A percentile compares a stretch with the other conserved stretches of the same genome.
These are phyloP conservation scores for Penicillium chermesinum DNA, from an alignment of 495 filamentous ascomycete genomes.

Conservation along the genomic window DNA sequence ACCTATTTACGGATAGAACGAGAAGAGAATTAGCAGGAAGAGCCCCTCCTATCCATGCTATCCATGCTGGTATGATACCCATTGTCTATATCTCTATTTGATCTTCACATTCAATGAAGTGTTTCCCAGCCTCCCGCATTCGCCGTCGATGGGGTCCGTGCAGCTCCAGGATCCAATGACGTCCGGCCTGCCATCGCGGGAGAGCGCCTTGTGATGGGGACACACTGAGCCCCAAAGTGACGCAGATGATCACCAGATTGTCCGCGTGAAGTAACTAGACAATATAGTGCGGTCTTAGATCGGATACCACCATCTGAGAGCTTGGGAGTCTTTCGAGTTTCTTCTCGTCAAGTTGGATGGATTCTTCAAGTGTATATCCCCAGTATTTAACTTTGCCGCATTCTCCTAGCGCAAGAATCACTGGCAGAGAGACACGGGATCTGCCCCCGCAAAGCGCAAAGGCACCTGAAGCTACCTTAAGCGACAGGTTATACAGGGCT, in stretches of 20 bases:
- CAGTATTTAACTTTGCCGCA: no score
- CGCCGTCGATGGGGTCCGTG: conserved; percentile 22
- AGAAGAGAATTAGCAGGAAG: no score
- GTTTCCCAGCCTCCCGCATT: conserved; percentile 1
- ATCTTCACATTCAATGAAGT: no score
- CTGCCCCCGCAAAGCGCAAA: background rate
- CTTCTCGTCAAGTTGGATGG: no score
- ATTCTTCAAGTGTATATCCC: no score
- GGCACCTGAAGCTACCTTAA: no score
- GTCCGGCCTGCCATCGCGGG: background rate
- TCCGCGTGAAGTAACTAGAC: conserved; percentile 1
- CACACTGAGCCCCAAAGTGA: conserved; percentile 1
- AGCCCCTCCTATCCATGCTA: no score
- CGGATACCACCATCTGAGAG: background rate
- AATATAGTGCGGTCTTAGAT: background rate
- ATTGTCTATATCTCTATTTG: no score
- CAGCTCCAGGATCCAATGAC: conserved; percentile 14
- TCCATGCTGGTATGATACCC: no score
- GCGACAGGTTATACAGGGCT: no score
- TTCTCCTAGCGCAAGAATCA: background rate
- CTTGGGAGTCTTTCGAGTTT: no score
- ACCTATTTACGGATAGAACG: no score
- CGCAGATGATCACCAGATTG: conserved; percentile 20
- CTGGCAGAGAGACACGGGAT: background rate
- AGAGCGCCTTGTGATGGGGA: conserved; percentile 14